phyloP scores from a whole-genome alignment of 805 yeast species.

The Pichia membranifaciens region DNA sequence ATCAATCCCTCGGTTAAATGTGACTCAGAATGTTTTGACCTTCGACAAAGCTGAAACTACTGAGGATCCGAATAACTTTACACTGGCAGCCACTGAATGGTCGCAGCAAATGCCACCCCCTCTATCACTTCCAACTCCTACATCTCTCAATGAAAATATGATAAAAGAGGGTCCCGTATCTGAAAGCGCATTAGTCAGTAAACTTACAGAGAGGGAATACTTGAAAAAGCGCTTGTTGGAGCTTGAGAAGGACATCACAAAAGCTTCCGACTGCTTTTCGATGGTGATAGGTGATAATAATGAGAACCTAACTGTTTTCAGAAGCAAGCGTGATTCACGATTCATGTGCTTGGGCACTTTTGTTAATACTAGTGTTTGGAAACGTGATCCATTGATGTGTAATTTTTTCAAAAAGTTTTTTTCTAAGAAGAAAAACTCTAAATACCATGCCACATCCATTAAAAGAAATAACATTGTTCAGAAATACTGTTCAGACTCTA shows the following conservation, averaged over 20 bases:
- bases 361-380: constrained; percentile 12
- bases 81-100: too few species aligned
- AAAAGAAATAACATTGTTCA: neutral
- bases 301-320: constrained; percentile 2
- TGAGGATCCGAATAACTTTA: too few species aligned
- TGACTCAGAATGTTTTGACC: neutral
- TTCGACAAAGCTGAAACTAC: neutral
- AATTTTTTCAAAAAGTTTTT: constrained; percentile 11
- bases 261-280: constrained; percentile 10
- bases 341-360: constrained; percentile 14
- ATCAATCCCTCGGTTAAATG: neutral
- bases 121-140: neutral
- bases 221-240: neutral
- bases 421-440: neutral
- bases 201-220: neutral
- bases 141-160: neutral
- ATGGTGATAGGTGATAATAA: constrained; percentile 10
- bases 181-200: neutral
- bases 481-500: constrained; percentile 1
- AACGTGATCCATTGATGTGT: constrained; percentile 18
- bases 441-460: neutral
- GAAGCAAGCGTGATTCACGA: constrained; percentile 14
- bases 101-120: neutral
- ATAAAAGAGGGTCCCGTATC: neutral
- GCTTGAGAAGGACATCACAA: neutral